Evolutionary conservation across 2,329 filamentous ascomycete species (phyloP), one percentile per base, ranked within the genome.

Genomic region (Venturiaceae sp.): DNA sequence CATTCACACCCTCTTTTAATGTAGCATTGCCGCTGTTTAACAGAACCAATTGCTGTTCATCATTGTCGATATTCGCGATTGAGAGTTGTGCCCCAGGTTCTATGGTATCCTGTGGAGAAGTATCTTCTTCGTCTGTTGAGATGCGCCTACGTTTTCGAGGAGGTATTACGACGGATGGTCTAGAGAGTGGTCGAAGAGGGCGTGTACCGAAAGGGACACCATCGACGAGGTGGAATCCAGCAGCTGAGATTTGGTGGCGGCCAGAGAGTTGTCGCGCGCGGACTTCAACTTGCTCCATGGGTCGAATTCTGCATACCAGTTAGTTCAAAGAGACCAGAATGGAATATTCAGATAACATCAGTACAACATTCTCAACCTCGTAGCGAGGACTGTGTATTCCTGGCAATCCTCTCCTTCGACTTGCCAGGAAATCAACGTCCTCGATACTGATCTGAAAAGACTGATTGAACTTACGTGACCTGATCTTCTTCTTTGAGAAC

Each of bases 401-500:
- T n/a, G n/a, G n/a, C n/a, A n/a, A n/a, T n/a, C n/a, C n/a, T n/a
- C n/a, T n/a, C n/a, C n/a, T n/a, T n/a, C n/a, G n/a, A n/a, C n/a
- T n/a, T n/a, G n/a, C n/a, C n/a, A n/a, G n/a, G n/a, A n/a, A n/a
- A n/a, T n/a, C n/a, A n/a, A n/a, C n/a, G n/a, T n/a, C n/a, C n/a
- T n/a, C n/a, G n/a, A n/a, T n/a, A n/a, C n/a, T n/a, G n/a, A n/a
- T n/a, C n/a, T n/a, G n/a, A n/a, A n/a, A 13, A 1, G 23, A 21
- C 5, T n/a, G n/a, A 57, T 21, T 23, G 39, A 39, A 78, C 85
- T 66, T 75, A 91, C 87, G 88, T 77, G 58, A 96, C 82, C 70
- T 92, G 83, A 66, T 96, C 92, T 58, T 94, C 90, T 55, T 92
- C 86, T 64, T 88, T 87, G 60, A 96, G 75, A 9, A 94, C 76